Base-by-base conservation (phyloP, 768 basidiomycete species). In the Tremella mesenterica region DNA sequence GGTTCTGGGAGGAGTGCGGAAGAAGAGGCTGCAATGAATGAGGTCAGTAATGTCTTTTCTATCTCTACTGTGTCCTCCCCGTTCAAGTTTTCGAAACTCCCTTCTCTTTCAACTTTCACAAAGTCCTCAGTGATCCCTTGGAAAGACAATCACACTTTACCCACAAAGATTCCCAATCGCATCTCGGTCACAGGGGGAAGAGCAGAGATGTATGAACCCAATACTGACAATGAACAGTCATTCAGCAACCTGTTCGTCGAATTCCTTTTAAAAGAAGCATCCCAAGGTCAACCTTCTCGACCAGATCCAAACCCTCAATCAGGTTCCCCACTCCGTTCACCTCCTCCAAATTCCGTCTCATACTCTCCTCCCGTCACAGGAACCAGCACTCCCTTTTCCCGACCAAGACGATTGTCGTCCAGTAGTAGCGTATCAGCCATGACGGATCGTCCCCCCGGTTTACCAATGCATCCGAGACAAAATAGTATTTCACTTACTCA, bases 171-270 rank as follows among this genome's bases (percentile, higher is more conserved):
- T 44, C 43, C 43, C 21, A 21, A 13, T 23, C 21, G 13, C 23
- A 12, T 21, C 43, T 10, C 20, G 27, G 49, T 54, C 23, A 48
- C 18, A n/a, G n/a, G n/a, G n/a, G n/a, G n/a, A n/a, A n/a, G n/a
- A n/a, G n/a, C n/a, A n/a, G n/a, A n/a, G n/a, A n/a, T n/a, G n/a
- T n/a, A n/a, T n/a, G n/a, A n/a, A n/a, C n/a, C n/a, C n/a, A n/a
- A n/a, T n/a, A n/a, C n/a, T n/a, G n/a, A n/a, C n/a, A n/a, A 31
- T 23, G 26, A 55, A 12, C 60, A 97, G 92, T 93, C 90, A 0
- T 99, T 99, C 76, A 92, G 89, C 33, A 86, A 91, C 44, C 80
- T 96, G 10, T 99, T 91, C 85, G 93, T 99, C 44, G 95, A 99
- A 73, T 99, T 93, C 70, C 80, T 99, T 3, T 83, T 99, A 58